Evolutionary conservation across 345 rosid species (phyloP), one percentile per base, ranked within the genome.

Genomic region (Geranium brycei): DNA sequence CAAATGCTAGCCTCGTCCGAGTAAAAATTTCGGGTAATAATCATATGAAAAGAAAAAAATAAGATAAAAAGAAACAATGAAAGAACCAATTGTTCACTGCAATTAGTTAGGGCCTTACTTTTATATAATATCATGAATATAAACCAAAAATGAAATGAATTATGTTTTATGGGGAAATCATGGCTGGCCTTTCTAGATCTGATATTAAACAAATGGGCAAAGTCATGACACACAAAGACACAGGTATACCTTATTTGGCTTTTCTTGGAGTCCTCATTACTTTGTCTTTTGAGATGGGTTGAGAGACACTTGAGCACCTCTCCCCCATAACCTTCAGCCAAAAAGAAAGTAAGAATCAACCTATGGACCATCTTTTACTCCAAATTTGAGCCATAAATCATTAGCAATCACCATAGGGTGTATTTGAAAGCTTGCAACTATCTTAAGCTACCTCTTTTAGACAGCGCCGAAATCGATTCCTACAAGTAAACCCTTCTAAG

Each of bases 221-320:
- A 23, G 28, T 23, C 28, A 23, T 23, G 28, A 19, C 19, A 19
- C 57, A 23, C 7, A 15, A 4, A 16, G 32, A 61, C 19, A 16
- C 51, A 64, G 18, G 63, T 17, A 69, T 63, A 23, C 66, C 35
- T 68, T 41, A 66, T 66, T 73, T 75, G 66, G 69, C 57, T 66
- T 71, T 66, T 68, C 57, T 13, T 60, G 67, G 63, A 61, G 65
- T 63, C 73, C 73, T 71, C 70, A 57, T 59, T 30, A 69, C 64
- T 41, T 53, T 78, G 78, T 65, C 82, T 68, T 74, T 74, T 78
- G 80, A 61, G 75, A 61, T 51, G 71, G 57, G 60, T 51, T 70
- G 59, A 23, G 70, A 64, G 81, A 65, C 76, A 64, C 64, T 58
- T 61, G 51, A 58, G 28, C 28, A 23, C 28, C 28, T 23, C 28